Conservation (phyloP, 805 yeast genomes). For the Candida endomychidarum region DNA sequence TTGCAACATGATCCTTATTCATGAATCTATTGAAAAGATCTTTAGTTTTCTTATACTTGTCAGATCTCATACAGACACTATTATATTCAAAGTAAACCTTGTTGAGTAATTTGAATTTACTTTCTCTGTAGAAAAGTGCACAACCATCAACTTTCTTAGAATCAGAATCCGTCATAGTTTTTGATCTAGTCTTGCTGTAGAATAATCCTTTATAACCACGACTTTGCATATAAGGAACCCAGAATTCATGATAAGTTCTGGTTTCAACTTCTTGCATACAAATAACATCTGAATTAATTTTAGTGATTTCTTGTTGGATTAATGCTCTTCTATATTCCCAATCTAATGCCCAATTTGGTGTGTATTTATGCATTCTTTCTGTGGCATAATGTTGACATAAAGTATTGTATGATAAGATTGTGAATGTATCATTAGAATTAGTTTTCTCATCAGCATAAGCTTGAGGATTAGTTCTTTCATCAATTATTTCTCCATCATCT, state of each 20-base stretch:
- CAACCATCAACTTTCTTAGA: constrained; percentile 96
- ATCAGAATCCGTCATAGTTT: constrained; percentile 79
- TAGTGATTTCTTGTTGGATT: constrained; percentile 69
- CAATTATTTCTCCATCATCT: constrained; percentile 67
- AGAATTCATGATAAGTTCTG: constrained; percentile 77
- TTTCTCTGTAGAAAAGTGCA: constrained; percentile 81
- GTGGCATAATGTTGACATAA: constrained; percentile 96
- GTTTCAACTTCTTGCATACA: constrained; percentile 97
- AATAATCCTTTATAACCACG: constrained; percentile 80
- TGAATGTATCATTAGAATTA: constrained; percentile 49
- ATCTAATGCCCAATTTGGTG: constrained; percentile 95
- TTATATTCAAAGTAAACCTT: constrained; percentile 81
- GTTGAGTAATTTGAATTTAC: constrained; percentile 68
- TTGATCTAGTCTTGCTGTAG: constrained; percentile 87
- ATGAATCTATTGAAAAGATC: constrained; percentile 95
- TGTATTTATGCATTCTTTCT: constrained; percentile 84
- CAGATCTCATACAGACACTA: constrained; percentile 73
- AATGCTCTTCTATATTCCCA: constrained; percentile 88
- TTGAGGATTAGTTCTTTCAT: constrained; percentile 30
- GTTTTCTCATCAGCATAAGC: constrained; percentile 26
- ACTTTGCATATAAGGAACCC: constrained; percentile 72
- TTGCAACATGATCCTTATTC: constrained; percentile 92
- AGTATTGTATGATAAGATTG: constrained; percentile 84
- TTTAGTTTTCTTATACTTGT: constrained; percentile 86
- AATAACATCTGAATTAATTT: constrained; percentile 68